These are phyloP conservation scores for Scheffersomyces cryptocercus DNA, from an alignment of 1,139 yeast genomes.

Conservation along the genomic window DNA sequence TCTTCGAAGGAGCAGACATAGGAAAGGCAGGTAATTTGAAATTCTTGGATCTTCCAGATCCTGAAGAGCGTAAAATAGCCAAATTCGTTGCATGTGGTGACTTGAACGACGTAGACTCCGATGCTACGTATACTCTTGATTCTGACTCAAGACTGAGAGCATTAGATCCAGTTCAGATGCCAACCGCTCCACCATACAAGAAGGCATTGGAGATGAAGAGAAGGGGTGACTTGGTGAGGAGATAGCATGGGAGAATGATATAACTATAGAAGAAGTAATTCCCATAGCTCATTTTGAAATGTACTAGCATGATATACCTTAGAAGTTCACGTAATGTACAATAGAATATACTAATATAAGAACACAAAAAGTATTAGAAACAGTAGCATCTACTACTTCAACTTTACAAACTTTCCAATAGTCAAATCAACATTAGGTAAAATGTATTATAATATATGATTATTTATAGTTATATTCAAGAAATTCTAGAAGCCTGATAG, in stretches of 20 bases:
- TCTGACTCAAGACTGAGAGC: slow-evolving; percentile 39
- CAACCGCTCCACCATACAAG: slow-evolving; percentile 96
- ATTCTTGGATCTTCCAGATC: slow-evolving; percentile 40
- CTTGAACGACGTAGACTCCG: slow-evolving; percentile 82
- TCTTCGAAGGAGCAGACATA: slow-evolving; percentile 65
- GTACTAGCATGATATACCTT: too few relatives aligned
- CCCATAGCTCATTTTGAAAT: too few relatives aligned
- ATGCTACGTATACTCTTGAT: slow-evolving; percentile 84
- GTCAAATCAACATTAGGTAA: too few relatives aligned
- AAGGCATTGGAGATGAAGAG: slow-evolving; percentile 86
- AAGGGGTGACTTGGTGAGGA: slow-evolving; percentile 53
- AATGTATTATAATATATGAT: background rate
- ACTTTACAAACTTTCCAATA: too few relatives aligned
- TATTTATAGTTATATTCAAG: background rate
- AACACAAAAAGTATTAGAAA: background rate
- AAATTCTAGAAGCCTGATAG: background rate
- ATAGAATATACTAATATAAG: background rate
- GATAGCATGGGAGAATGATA: slow-evolving; percentile 7
- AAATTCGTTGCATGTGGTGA: slow-evolving; percentile 95
- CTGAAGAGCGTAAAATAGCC: slow-evolving; percentile 73
- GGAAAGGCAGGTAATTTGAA: slow-evolving; percentile 53
- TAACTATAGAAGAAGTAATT: background rate
- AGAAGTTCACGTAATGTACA: too few relatives aligned
- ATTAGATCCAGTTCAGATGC: slow-evolving; percentile 88
- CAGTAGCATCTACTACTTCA: too few relatives aligned